phyloP scores from a whole-genome alignment of 2,329 filamentous ascomycete species.

The Immersiporthe knoxdaviesiana region DNA sequence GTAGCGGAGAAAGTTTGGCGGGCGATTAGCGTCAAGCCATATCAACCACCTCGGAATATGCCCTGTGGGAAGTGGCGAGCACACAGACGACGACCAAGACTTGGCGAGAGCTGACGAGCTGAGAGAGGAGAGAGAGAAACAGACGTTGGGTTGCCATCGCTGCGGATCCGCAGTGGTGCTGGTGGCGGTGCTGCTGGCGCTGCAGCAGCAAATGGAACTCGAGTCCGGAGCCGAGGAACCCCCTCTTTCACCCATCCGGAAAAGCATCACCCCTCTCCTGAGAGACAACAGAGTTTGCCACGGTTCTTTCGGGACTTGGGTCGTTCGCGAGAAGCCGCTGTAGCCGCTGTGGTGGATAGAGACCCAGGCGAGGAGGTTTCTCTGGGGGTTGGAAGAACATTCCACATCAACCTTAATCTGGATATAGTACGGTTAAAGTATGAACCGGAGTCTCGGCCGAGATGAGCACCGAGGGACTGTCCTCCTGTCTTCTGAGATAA shows the following conservation, averaged over 20 bases:
- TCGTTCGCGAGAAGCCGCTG: neutral
- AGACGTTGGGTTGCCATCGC: constrained; percentile 3
- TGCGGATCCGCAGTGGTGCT: constrained; percentile 20
- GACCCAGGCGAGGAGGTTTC: neutral
- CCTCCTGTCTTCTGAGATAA: neutral
- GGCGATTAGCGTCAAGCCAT: neutral
- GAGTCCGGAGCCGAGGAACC: neutral
- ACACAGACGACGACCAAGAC: neutral
- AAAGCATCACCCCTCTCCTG: no score
- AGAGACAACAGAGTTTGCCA: neutral
- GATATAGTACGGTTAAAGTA: neutral
- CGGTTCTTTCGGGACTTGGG: neutral
- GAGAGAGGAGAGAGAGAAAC: neutral
- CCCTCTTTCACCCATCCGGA: neutral
- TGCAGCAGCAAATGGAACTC: neutral
- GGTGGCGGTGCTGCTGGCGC: no score
- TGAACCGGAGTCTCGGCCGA: neutral
- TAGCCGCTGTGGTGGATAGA: neutral
- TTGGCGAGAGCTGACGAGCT: neutral
- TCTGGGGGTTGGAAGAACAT: neutral
- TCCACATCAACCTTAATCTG: neutral
- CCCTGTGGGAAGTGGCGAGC: no score
- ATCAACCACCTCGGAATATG: no score
- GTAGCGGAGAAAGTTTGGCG: neutral
- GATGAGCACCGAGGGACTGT: neutral